Conservation (phyloP, 768 basidiomycete species). For the Thelephora aurantiotincta region DNA sequence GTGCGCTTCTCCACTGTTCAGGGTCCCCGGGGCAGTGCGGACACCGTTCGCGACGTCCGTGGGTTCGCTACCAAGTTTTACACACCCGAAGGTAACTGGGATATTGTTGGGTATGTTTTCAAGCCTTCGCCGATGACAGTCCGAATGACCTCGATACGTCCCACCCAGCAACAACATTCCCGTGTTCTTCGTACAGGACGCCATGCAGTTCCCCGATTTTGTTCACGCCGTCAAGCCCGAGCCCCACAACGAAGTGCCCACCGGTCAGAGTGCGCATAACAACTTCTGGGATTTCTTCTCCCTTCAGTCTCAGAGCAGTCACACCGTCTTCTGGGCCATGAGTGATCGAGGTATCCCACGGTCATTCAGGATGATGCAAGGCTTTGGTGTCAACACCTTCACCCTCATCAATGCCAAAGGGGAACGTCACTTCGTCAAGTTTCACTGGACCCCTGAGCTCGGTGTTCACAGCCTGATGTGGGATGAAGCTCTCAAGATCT, state of each 20-base stretch:
- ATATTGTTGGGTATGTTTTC: constrained; percentile 39
- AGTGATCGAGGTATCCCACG: constrained; percentile 79
- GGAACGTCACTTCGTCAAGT: constrained; percentile 75
- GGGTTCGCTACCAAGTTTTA: constrained; percentile 82
- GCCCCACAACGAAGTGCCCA: constrained; percentile 69
- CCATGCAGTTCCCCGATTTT: constrained; percentile 77
- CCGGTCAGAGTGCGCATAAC: constrained; percentile 60
- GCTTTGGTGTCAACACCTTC: constrained; percentile 79
- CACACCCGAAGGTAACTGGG: constrained; percentile 78
- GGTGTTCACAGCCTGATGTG: constrained; percentile 76
- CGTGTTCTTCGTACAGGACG: constrained; percentile 72
- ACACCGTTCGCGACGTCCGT: constrained; percentile 73
- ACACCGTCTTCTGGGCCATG: constrained; percentile 75
- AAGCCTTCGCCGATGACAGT: neutral
- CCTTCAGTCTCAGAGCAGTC: constrained; percentile 57
- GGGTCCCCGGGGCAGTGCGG: constrained; percentile 69
- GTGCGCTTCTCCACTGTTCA: constrained; percentile 80
- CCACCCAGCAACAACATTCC: constrained; percentile 51
- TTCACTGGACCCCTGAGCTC: constrained; percentile 71
- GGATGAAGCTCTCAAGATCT: constrained; percentile 82
- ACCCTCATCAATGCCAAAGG: constrained; percentile 54
- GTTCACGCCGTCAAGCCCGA: constrained; percentile 80
- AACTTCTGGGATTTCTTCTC: constrained; percentile 82
- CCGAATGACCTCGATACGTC: neutral
- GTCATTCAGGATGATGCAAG: constrained; percentile 83